Conservation (phyloP, 2,329 filamentous ascomycete species). For the Hypoxylon sp. region DNA sequence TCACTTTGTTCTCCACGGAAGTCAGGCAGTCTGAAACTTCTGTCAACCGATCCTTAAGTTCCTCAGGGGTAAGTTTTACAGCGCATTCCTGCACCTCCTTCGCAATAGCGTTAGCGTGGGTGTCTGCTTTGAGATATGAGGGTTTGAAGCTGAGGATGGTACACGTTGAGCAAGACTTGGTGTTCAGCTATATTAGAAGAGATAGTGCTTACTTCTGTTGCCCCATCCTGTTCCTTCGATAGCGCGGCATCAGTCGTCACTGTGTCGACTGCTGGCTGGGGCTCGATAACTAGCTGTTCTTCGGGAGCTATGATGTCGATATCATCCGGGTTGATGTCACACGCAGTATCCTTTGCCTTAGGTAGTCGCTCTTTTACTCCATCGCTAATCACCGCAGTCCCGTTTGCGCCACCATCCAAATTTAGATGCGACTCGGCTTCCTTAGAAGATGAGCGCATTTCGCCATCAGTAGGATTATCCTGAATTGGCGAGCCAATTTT, state of each 20-base stretch:
- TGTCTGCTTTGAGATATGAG: background rate
- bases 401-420: conserved; percentile 14
- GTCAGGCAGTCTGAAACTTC: conserved; percentile 53
- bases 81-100: conserved; percentile 14
- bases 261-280: conserved; percentile 38
- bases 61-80: conserved; percentile 19
- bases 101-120: conserved; percentile 18
- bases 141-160: background rate
- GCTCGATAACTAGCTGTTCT: conserved; percentile 54
- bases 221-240: conserved; percentile 20
- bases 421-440: conserved; percentile 2
- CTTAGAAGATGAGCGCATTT: conserved; percentile 19
- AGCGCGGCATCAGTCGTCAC: conserved; percentile 30
- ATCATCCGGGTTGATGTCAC: conserved; percentile 61
- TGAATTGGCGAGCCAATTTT: conserved; percentile 2
- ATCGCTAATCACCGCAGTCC: background rate
- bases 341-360: conserved; percentile 45
- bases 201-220: conserved; percentile 29
- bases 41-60: conserved; percentile 41
- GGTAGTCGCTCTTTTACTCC: conserved; percentile 25
- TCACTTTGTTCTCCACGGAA: conserved; percentile 53
- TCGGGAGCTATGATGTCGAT: conserved; percentile 65
- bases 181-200: background rate
- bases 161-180: conserved; percentile 4
- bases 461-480: conserved; percentile 2